phyloP scores from a whole-genome alignment of 2,329 filamentous ascomycete genomes.

The Kalaharituber pfeilii region DNA sequence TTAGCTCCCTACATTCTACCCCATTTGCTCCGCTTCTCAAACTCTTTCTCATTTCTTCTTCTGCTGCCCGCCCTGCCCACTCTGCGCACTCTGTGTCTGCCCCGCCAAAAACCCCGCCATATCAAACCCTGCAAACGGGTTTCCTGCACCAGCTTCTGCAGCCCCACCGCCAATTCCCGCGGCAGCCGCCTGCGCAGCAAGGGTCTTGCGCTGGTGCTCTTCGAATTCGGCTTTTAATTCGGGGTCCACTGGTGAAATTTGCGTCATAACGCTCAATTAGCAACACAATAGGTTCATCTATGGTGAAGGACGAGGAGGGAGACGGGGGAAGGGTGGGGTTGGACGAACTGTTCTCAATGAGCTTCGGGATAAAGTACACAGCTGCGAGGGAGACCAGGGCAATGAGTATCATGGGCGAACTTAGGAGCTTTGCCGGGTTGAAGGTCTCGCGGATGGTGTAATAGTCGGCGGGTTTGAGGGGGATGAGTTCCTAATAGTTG shows the following conservation, averaged over 20 bases:
- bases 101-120: slow-evolving; percentile 48
- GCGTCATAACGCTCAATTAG: not conserved
- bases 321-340: not conserved
- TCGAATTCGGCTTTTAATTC: slow-evolving; percentile 88
- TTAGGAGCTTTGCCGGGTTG: slow-evolving; percentile 28
- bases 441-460: slow-evolving; percentile 42
- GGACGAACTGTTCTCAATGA: slow-evolving; percentile 79
- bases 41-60: slow-evolving; percentile 12
- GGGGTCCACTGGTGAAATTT: slow-evolving; percentile 95
- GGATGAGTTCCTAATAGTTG: slow-evolving; percentile 13
- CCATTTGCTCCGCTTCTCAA: not conserved
- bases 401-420: slow-evolving; percentile 94
- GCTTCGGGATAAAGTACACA: slow-evolving; percentile 83
- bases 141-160: no score
- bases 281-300: not conserved
- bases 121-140: slow-evolving; percentile 40
- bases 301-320: not conserved
- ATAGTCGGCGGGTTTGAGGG: slow-evolving; percentile 50
- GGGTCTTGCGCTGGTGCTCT: slow-evolving; percentile 60
- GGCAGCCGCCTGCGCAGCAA: slow-evolving; percentile 24
- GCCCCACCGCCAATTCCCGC: slow-evolving; percentile 21
- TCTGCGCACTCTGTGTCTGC: not conserved
- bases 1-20: not conserved
- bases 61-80: slow-evolving; percentile 21
- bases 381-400: slow-evolving; percentile 64